These are phyloP conservation scores for Nicotiana rustica DNA, from an alignment of 305 asterid genomes.

Conservation along the genomic window DNA sequence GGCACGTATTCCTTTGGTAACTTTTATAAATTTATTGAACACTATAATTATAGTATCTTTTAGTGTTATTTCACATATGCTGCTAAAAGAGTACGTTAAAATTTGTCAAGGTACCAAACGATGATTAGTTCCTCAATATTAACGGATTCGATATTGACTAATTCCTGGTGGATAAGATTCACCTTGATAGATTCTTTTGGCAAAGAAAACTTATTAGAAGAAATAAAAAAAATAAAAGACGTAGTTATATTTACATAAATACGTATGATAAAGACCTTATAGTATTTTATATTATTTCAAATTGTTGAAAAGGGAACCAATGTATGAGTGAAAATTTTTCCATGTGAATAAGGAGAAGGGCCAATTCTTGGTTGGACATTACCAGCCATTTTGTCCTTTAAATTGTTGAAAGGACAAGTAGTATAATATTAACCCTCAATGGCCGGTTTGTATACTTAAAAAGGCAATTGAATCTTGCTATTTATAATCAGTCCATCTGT, in stretches of 20 bases:
- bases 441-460: neutral
- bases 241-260: neutral
- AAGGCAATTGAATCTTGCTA: neutral
- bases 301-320: neutral
- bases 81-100: neutral
- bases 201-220: neutral
- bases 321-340: neutral
- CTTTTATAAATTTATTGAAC: neutral
- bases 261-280: neutral
- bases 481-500: neutral
- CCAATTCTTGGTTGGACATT: slow-evolving; percentile 41
- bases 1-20: neutral
- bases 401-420: slow-evolving; percentile 49
- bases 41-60: too few relatives aligned
- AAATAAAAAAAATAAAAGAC: neutral
- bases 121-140: neutral
- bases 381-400: slow-evolving; percentile 44
- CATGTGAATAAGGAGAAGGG: slow-evolving; percentile 51
- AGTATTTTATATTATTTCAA: neutral
- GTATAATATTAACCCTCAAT: neutral
- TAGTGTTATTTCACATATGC: neutral
- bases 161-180: neutral
- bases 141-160: neutral
- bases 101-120: neutral
- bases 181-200: neutral